Evolutionary conservation across 805 yeast genomes (phyloP).

Genomic region (Blastobotrys attinorum): DNA sequence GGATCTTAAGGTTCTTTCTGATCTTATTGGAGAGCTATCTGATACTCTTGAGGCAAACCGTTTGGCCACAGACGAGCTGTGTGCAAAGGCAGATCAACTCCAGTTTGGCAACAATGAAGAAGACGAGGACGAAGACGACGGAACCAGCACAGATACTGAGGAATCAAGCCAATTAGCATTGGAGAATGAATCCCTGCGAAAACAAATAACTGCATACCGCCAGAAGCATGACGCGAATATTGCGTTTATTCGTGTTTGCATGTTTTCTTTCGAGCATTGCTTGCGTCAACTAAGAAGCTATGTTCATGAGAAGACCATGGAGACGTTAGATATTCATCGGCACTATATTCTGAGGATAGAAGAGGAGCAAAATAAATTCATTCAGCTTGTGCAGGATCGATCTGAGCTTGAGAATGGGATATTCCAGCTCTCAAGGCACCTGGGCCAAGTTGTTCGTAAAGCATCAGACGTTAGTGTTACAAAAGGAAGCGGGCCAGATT

Average conservation of each 20-base stretch:
- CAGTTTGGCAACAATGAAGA: constrained; percentile 6
- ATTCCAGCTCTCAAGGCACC: constrained; percentile 9
- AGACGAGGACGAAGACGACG: constrained; percentile 7
- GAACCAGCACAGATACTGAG: constrained; percentile 8
- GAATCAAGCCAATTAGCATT: constrained; percentile 1
- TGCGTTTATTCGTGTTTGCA: constrained; percentile 13
- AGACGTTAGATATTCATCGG: constrained; percentile 14
- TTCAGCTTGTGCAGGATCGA: constrained; percentile 13
- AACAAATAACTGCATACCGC: constrained; percentile 10
- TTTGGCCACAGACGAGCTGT: constrained; percentile 16
- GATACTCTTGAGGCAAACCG: constrained; percentile 17
- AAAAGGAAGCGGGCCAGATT: background rate
- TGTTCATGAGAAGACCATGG: constrained; percentile 14
- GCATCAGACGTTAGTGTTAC: background rate
- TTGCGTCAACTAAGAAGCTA: constrained; percentile 13
- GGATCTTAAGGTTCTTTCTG: constrained; percentile 23
- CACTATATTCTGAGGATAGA: constrained; percentile 14
- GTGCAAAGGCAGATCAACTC: constrained; percentile 13
- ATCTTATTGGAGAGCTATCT: constrained; percentile 19
- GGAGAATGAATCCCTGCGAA: constrained; percentile 13
- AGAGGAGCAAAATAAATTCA: constrained; percentile 13
- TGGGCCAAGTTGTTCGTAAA: constrained; percentile 11
- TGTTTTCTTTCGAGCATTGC: constrained; percentile 14
- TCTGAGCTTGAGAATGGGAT: constrained; percentile 14
- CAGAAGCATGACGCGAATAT: constrained; percentile 9